Percentiles rank a stretch among this genome's conserved stretches.
Evolutionary conservation across 345 rosid species (phyloP).

Genomic region (Brassica juncea): DNA sequence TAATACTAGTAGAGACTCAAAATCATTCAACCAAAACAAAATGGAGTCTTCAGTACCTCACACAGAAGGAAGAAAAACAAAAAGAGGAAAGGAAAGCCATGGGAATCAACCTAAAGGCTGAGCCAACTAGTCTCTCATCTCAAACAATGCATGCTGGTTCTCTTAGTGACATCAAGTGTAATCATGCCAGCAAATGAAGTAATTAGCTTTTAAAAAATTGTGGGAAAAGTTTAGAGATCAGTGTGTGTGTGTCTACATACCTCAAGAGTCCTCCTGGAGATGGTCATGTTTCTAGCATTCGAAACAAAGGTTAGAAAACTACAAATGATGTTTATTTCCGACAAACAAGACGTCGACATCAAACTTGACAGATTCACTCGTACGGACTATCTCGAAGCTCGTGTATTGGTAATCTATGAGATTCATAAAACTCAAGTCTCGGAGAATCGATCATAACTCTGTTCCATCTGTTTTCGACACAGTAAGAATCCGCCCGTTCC

Average conservation of each 20-base stretch:
- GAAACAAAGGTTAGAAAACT: not conserved
- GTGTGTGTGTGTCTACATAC: not conserved
- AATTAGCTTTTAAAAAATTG: too few relatives aligned
- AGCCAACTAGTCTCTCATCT: not conserved
- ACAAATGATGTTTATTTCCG: not conserved
- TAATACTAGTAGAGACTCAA: not conserved
- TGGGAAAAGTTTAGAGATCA: too few relatives aligned
- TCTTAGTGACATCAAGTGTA: not conserved
- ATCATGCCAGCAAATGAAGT: not conserved
- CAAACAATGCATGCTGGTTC: not conserved
- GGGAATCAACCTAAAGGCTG: not conserved
- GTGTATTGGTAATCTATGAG: slow-evolving; percentile 7
- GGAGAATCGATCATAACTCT: slow-evolving; percentile 19
- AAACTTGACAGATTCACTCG: slow-evolving; percentile 6
- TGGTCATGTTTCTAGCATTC: slow-evolving; percentile 11
- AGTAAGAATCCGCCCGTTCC: not conserved
- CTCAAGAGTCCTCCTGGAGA: slow-evolving; percentile 27
- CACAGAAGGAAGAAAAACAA: too few relatives aligned
- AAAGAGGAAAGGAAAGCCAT: not conserved
- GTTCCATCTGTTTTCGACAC: not conserved
- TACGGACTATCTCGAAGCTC: not conserved
- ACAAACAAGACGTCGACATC: slow-evolving; percentile 2
- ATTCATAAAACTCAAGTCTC: slow-evolving; percentile 13
- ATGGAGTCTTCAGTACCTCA: not conserved
- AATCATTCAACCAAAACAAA: not conserved